phyloP scores from a whole-genome alignment of 352 stramenopile genomes.

The Phytophthora boehmeriae region DNA sequence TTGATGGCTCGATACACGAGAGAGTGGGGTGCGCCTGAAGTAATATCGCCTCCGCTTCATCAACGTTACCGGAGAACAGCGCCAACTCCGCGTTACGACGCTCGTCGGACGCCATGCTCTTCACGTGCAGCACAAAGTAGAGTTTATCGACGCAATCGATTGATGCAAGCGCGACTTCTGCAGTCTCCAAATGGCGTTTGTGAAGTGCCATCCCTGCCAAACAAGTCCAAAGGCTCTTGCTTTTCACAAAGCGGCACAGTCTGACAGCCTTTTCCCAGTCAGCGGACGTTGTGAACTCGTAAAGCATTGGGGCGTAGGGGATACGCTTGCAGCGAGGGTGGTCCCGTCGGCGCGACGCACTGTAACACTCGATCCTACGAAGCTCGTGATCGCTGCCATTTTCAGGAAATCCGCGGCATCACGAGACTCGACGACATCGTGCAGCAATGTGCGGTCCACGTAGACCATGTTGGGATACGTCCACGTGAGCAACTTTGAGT shows the following conservation, averaged over 20 bases:
- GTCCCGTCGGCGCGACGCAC: slow-evolving; percentile 89
- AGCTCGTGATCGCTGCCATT: slow-evolving; percentile 86
- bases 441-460: slow-evolving; percentile 91
- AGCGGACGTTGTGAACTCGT: slow-evolving; percentile 78
- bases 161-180: slow-evolving; percentile 91
- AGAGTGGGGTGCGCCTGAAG: slow-evolving; percentile 86
- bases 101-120: slow-evolving; percentile 83
- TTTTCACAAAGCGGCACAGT: slow-evolving; percentile 92
- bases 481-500: slow-evolving; percentile 91
- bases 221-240: slow-evolving; percentile 89
- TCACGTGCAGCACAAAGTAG: slow-evolving; percentile 92
- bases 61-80: slow-evolving; percentile 82
- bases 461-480: slow-evolving; percentile 92
- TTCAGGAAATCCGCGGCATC: slow-evolving; percentile 88
- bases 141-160: slow-evolving; percentile 94
- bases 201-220: slow-evolving; percentile 91
- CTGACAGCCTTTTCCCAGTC: slow-evolving; percentile 93
- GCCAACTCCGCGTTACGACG: slow-evolving; percentile 90
- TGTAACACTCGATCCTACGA: slow-evolving; percentile 84
- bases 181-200: slow-evolving; percentile 88
- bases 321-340: slow-evolving; percentile 77
- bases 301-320: slow-evolving; percentile 87
- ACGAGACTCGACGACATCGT: slow-evolving; percentile 72
- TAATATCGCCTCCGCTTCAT: slow-evolving; percentile 93
- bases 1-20: slow-evolving; percentile 94